Percentiles rank a stretch among this genome's conserved stretches.
These are phyloP conservation scores for Wickerhamia fluorescens DNA, from an alignment of 805 yeast genomes.

Conservation along the genomic window DNA sequence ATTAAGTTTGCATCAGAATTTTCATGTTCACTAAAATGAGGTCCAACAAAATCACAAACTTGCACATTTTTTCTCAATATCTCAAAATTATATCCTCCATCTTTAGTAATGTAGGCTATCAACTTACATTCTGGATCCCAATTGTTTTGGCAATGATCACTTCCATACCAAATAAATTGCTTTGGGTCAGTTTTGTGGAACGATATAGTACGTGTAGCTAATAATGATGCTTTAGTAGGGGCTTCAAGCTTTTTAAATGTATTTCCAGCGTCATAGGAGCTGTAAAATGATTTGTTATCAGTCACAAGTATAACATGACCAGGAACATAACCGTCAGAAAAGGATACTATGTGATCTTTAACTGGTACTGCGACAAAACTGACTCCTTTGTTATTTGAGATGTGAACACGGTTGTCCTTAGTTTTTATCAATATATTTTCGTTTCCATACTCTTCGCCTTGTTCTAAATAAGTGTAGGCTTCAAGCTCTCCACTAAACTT, in stretches of 20 bases:
- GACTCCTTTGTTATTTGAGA: slow-evolving; percentile 68
- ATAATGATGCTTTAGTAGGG: slow-evolving; percentile 43
- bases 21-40: slow-evolving; percentile 34
- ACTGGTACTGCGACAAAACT: slow-evolving; percentile 35
- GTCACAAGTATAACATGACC: slow-evolving; percentile 54
- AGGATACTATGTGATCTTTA: slow-evolving; percentile 40
- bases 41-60: slow-evolving; percentile 63
- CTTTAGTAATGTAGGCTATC: slow-evolving; percentile 53
- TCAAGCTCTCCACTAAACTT: slow-evolving; percentile 46
- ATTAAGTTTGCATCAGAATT: slow-evolving; percentile 39
- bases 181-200: slow-evolving; percentile 55
- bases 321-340: slow-evolving; percentile 53
- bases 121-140: slow-evolving; percentile 43
- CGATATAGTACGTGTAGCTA: slow-evolving; percentile 27
- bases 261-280: slow-evolving; percentile 64
- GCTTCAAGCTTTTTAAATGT: slow-evolving; percentile 40
- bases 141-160: slow-evolving; percentile 46
- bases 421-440: slow-evolving; percentile 54
- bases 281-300: slow-evolving; percentile 40
- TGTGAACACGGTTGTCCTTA: slow-evolving; percentile 40
- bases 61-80: slow-evolving; percentile 46
- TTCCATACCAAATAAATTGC: slow-evolving; percentile 66
- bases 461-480: slow-evolving; percentile 57
- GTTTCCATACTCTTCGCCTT: slow-evolving; percentile 25
- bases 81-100: slow-evolving; percentile 61